Base-by-base conservation (phyloP, 2,329 filamentous ascomycete species). In the Sporothrix humicola region DNA sequence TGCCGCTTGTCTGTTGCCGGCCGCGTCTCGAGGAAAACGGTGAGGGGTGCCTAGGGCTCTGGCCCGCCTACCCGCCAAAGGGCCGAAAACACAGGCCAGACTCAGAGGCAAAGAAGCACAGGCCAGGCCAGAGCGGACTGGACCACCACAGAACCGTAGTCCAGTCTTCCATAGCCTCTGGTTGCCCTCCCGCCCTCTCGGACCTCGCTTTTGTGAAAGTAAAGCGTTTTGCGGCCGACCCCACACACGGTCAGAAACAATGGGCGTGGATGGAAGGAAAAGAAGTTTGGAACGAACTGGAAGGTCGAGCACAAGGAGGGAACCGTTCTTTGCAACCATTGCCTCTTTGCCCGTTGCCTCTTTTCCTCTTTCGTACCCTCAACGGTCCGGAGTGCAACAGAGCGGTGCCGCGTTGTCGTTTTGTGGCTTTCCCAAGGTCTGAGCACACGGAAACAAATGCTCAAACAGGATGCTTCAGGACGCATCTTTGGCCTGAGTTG, bases 401-500 rank as follows among this genome's bases (percentile, higher is more conserved):
- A n/a, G 15, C 31, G 58, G 59, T 63, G 59, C 59, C 59, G 59
- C 37, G 37, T 6, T 54, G 52, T 5, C 17, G 8, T 15, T 6
- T 7, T 13, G 44, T 54, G 15, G 12, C 52, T 23, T 23, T 56
- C 3, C 3, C 13, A 26, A 52, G 20, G 44, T 48, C 63, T 52
- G 50, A 69, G 66, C 66, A 69, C 66, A 69, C 66, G 66, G 66
- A 50, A 54, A 31, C 48, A 17, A 54, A 31, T 12, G 48, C 50
- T 42, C 20, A 56, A 42, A 48, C 15, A 54, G 20, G 44, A 50
- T 15, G 26, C 17, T 31, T 26, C 15, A 5, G n/a, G 17, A 37
- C 46, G n/a, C 61, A 23, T 42, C 3, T 3, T 48, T 10, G 26
- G n/a, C 37, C 42, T 37, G 61, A 66, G 23, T 23, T 10, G 52